phyloP scores from a whole-genome alignment of 208 protist genomes.

The Blastocrithidia nonstop region DNA sequence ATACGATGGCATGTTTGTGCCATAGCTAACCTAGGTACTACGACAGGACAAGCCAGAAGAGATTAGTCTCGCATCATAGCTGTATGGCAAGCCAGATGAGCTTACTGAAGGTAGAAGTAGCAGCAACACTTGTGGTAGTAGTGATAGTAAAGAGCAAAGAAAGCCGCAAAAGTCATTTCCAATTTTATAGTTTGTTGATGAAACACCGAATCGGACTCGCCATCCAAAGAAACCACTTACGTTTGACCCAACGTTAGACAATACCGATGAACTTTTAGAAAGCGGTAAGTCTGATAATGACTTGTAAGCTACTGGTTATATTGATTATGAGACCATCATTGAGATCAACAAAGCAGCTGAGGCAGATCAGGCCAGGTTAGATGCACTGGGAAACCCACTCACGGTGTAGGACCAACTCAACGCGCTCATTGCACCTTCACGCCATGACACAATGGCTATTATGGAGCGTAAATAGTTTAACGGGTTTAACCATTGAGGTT shows the following conservation, averaged over 20 bases:
- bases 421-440: conserved; percentile 62
- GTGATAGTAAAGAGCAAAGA: too few species aligned
- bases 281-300: too few species aligned
- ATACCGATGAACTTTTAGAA: conserved; percentile 77
- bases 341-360: conserved; percentile 74
- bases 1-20: conserved; percentile 72
- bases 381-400: conserved; percentile 81
- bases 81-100: too few species aligned
- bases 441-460: conserved; percentile 64
- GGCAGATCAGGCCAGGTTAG: conserved; percentile 65
- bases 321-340: conserved; percentile 55
- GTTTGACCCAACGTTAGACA: conserved; percentile 72
- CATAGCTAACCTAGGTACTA: conserved; percentile 53
- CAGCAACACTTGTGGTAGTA: too few species aligned
- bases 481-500: conserved; percentile 80
- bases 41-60: conserved; percentile 44
- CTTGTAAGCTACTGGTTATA: too few species aligned
- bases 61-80: conserved; percentile 48
- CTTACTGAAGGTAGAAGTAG: too few species aligned
- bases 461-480: conserved; percentile 79
- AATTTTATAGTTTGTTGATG: too few species aligned
- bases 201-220: conserved; percentile 57
- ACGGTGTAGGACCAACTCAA: conserved; percentile 77
- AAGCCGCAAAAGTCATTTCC: too few species aligned
- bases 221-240: conserved; percentile 61